Percentiles rank a stretch among this genome's conserved stretches.
Evolutionary conservation across 176 grass and related monocot genomes (phyloP).

Genomic region (Dactylis glomerata): DNA sequence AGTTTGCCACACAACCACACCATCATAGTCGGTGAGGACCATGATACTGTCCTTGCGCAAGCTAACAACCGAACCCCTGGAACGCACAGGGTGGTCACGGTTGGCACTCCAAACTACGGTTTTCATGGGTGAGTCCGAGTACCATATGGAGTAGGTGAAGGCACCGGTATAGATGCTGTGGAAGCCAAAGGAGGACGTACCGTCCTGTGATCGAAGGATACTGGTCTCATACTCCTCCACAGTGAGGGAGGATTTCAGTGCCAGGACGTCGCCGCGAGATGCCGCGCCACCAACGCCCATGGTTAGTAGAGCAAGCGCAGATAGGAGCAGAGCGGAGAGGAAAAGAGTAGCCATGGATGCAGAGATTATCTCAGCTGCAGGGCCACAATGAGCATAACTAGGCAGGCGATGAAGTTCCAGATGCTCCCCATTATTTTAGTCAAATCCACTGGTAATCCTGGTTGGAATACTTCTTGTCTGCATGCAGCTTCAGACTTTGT

Average conservation of each 20-base stretch:
- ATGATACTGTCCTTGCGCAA: slow-evolving; percentile 31
- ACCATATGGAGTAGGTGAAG: slow-evolving; percentile 50
- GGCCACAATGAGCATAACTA: background rate
- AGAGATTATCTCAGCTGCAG: background rate
- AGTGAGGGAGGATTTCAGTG: slow-evolving; percentile 1
- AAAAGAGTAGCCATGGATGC: slow-evolving; percentile 23
- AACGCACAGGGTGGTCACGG: slow-evolving; percentile 29
- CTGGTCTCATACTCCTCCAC: slow-evolving; percentile 24
- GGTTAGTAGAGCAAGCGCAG: slow-evolving; percentile 4
- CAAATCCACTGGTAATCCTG: background rate
- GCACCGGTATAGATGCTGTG: background rate
- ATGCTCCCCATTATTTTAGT: background rate
- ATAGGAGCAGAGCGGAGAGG: background rate
- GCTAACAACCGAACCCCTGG: slow-evolving; percentile 21
- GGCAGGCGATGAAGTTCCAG: background rate
- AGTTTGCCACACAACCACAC: slow-evolving; percentile 24
- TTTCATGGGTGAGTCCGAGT: background rate
- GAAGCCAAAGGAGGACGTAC: slow-evolving; percentile 43
- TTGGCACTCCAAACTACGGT: slow-evolving; percentile 37
- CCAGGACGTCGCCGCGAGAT: background rate
- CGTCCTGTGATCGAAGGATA: slow-evolving; percentile 7
- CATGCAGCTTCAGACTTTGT: background rate
- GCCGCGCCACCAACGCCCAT: background rate
- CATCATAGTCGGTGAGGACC: slow-evolving; percentile 39
- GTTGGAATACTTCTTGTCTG: background rate